Conservation (phyloP, 306 rosid species). For the Sicyos baderoa region DNA sequence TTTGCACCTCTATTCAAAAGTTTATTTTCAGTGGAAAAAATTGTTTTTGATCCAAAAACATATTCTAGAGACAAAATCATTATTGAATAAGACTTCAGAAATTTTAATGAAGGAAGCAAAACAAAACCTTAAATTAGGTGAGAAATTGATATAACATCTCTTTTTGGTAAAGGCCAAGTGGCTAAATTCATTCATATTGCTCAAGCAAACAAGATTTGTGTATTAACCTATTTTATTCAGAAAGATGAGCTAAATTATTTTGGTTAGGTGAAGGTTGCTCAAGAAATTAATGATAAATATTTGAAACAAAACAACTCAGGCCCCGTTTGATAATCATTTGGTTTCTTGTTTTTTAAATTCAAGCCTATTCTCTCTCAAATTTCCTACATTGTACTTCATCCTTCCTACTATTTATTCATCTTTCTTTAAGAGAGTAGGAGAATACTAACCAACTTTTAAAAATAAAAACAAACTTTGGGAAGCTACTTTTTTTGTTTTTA, state of each 20-base stretch:
- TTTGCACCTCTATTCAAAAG: no score
- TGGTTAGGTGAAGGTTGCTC: slow-evolving; percentile 12
- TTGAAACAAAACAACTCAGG: no score
- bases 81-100: neutral
- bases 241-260: neutral
- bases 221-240: neutral
- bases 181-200: neutral
- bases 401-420: no score
- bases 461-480: no score
- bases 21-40: no score
- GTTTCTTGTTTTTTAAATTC: no score
- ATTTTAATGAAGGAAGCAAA: neutral
- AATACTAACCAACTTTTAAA: no score
- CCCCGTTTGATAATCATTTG: no score
- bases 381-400: no score
- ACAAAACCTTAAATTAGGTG: neutral
- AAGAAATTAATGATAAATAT: slow-evolving; percentile 10
- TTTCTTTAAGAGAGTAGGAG: no score
- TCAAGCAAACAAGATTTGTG: neutral
- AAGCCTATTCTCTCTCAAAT: no score
- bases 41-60: neutral
- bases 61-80: neutral
- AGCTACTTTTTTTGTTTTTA: no score
- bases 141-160: neutral
- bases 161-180: neutral